A percentile compares a stretch with the other conserved stretches of the same genome.
Conservation (phyloP, 2,329 filamentous ascomycete genomes). For the Ophiostoma quercus region DNA sequence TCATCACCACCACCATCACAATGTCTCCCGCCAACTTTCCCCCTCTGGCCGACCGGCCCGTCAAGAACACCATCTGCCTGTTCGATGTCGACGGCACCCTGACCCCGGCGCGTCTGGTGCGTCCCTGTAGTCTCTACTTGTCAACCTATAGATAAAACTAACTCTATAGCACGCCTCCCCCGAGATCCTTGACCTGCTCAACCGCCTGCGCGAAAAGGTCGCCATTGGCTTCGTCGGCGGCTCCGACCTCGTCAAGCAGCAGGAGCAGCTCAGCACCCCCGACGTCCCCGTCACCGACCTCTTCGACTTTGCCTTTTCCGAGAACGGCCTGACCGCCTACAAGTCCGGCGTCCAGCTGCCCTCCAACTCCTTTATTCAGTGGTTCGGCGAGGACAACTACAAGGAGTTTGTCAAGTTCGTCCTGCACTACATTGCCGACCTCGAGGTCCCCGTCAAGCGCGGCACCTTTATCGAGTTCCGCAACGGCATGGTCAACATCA, state of each 20-base stretch:
- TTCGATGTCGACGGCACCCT: slow-evolving; percentile 97
- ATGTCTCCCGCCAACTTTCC: slow-evolving; percentile 47
- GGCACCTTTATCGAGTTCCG: slow-evolving; percentile 85
- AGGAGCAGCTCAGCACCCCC: slow-evolving; percentile 80
- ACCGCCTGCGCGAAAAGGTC: slow-evolving; percentile 75
- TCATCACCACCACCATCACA: slow-evolving; percentile 6
- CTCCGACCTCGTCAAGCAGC: slow-evolving; percentile 86
- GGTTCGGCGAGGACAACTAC: slow-evolving; percentile 79
- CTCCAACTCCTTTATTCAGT: slow-evolving; percentile 81
- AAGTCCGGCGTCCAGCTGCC: slow-evolving; percentile 72
- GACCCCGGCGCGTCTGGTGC: slow-evolving; percentile 71
- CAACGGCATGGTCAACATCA: slow-evolving; percentile 87
- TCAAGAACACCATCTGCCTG: slow-evolving; percentile 89
- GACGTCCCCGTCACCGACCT: slow-evolving; percentile 67
- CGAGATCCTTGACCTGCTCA: slow-evolving; percentile 78
- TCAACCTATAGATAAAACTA: too few species aligned
- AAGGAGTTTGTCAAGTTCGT: slow-evolving; percentile 71
- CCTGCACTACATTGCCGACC: slow-evolving; percentile 76
- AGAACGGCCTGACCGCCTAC: slow-evolving; percentile 92
- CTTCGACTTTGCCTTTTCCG: slow-evolving; percentile 96
- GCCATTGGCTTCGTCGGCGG: slow-evolving; percentile 91
- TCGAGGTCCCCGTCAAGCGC: slow-evolving; percentile 76
- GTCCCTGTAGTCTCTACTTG: slow-evolving; percentile 26
- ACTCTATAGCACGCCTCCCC: slow-evolving; percentile 57
- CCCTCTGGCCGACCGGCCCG: slow-evolving; percentile 72